Percentiles rank a stretch among this genome's conserved stretches.
Evolutionary conservation across 805 yeast species (phyloP).

Genomic region (Danielozyma ontarioensis): DNA sequence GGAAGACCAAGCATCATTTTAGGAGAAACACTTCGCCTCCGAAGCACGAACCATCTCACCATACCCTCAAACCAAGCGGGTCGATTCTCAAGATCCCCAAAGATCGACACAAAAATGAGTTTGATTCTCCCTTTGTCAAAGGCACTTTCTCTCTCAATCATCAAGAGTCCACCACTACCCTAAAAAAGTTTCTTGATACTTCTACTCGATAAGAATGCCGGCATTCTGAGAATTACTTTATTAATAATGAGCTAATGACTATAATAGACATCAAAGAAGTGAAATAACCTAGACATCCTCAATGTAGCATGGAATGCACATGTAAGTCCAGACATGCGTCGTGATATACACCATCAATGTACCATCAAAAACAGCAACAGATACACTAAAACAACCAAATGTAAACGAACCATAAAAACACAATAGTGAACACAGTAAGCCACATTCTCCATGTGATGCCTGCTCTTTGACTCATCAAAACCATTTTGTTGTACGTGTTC

Average conservation of each 20-base stretch:
- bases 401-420: slow-evolving; percentile 35
- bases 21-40: slow-evolving; percentile 24
- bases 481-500: slow-evolving; percentile 39
- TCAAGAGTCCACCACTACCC: too few species aligned
- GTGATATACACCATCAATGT: slow-evolving; percentile 9
- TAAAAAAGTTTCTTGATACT: too few species aligned
- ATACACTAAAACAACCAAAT: slow-evolving; percentile 31
- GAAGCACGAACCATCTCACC: slow-evolving; percentile 39
- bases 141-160: too few species aligned
- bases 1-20: slow-evolving; percentile 1
- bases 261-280: too few species aligned
- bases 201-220: too few species aligned
- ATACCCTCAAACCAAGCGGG: slow-evolving; percentile 33
- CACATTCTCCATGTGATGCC: slow-evolving; percentile 44
- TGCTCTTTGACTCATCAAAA: slow-evolving; percentile 41
- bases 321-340: too few species aligned
- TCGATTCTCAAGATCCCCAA: slow-evolving; percentile 30
- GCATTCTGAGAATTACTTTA: too few species aligned
- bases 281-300: too few species aligned
- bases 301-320: too few species aligned
- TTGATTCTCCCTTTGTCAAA: too few species aligned
- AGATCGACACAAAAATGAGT: too few species aligned
- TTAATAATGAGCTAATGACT: too few species aligned
- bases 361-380: slow-evolving; percentile 9
- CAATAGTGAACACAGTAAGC: slow-evolving; percentile 33